Percentiles rank a stretch among this genome's conserved stretches.
Conservation (phyloP, 345 rosid genomes). For the Theobroma cacao region DNA sequence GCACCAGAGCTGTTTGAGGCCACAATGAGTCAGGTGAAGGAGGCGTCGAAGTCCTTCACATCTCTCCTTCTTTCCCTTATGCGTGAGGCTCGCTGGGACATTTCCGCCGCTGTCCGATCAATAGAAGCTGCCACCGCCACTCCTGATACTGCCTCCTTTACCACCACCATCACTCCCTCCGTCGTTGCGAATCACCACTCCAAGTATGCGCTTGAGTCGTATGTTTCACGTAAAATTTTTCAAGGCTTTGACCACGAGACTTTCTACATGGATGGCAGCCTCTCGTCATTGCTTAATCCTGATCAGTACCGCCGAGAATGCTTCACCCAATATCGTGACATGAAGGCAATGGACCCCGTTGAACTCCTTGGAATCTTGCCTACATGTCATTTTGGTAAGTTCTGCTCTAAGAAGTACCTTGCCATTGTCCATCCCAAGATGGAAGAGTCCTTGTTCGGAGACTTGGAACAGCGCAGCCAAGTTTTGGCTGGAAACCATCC, state of each 20-base stretch:
- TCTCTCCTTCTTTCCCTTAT: slow-evolving; percentile 70
- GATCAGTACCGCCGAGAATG: slow-evolving; percentile 81
- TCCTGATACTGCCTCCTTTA: slow-evolving; percentile 20
- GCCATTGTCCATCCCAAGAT: slow-evolving; percentile 85
- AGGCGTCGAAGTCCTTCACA: slow-evolving; percentile 77
- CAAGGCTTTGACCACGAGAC: slow-evolving; percentile 93
- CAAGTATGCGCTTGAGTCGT: slow-evolving; percentile 81
- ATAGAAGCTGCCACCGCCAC: slow-evolving; percentile 70
- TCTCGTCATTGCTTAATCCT: slow-evolving; percentile 75
- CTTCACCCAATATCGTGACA: slow-evolving; percentile 78
- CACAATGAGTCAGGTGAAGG: slow-evolving; percentile 68
- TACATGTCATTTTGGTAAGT: slow-evolving; percentile 81
- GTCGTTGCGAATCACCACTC: slow-evolving; percentile 67
- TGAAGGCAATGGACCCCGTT: slow-evolving; percentile 91
- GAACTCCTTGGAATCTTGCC: slow-evolving; percentile 91
- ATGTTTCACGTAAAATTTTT: slow-evolving; percentile 67
- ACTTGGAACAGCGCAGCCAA: slow-evolving; percentile 63
- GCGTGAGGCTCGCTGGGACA: slow-evolving; percentile 95
- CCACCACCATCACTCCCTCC: slow-evolving; percentile 38
- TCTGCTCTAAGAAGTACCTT: slow-evolving; percentile 79
- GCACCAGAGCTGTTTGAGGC: slow-evolving; percentile 78
- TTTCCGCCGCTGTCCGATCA: slow-evolving; percentile 86
- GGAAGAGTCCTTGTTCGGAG: slow-evolving; percentile 94
- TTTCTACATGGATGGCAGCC: slow-evolving; percentile 88
- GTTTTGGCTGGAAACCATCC: slow-evolving; percentile 77